A percentile compares a stretch with the other conserved stretches of the same genome.
phyloP scores from a whole-genome alignment of 306 rosid species.

The Lathyrus aphaca region DNA sequence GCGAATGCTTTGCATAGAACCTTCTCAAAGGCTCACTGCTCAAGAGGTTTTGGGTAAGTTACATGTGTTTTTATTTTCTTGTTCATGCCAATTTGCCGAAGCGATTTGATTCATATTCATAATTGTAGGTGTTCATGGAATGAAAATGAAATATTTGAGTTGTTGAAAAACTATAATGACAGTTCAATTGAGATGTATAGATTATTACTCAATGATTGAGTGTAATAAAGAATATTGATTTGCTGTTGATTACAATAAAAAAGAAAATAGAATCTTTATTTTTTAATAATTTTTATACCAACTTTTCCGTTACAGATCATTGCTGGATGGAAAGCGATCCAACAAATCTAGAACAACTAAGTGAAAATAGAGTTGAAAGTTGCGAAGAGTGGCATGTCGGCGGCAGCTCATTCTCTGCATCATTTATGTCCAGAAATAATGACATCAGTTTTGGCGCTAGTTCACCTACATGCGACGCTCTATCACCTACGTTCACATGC shows the following conservation, averaged over 20 bases:
- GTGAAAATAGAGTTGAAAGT: slow-evolving; percentile 42
- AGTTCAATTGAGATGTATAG: slow-evolving; percentile 6
- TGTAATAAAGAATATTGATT: slow-evolving; percentile 8
- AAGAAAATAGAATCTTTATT: neutral
- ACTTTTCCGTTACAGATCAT: slow-evolving; percentile 59
- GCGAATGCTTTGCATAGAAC: slow-evolving; percentile 74
- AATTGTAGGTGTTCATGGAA: slow-evolving; percentile 18
- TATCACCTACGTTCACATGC: slow-evolving; percentile 72
- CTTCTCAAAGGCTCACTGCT: slow-evolving; percentile 74
- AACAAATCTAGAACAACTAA: slow-evolving; percentile 44
- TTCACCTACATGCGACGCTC: slow-evolving; percentile 63
- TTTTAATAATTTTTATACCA: slow-evolving; percentile 21
- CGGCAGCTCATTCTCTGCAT: slow-evolving; percentile 57
- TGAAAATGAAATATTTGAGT: neutral
- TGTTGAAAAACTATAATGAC: slow-evolving; percentile 19
- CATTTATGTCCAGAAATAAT: slow-evolving; percentile 73
- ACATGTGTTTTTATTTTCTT: neutral
- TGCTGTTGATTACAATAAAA: slow-evolving; percentile 6
- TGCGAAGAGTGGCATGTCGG: slow-evolving; percentile 50
- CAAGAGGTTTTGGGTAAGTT: slow-evolving; percentile 72
- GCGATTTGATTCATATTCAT: slow-evolving; percentile 14
- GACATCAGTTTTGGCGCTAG: slow-evolving; percentile 77
- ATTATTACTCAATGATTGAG: neutral
- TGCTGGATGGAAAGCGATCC: slow-evolving; percentile 66
- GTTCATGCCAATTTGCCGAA: slow-evolving; percentile 20